Base-by-base conservation (phyloP, 2,329 filamentous ascomycete genomes). In the Trichoderma sp. region DNA sequence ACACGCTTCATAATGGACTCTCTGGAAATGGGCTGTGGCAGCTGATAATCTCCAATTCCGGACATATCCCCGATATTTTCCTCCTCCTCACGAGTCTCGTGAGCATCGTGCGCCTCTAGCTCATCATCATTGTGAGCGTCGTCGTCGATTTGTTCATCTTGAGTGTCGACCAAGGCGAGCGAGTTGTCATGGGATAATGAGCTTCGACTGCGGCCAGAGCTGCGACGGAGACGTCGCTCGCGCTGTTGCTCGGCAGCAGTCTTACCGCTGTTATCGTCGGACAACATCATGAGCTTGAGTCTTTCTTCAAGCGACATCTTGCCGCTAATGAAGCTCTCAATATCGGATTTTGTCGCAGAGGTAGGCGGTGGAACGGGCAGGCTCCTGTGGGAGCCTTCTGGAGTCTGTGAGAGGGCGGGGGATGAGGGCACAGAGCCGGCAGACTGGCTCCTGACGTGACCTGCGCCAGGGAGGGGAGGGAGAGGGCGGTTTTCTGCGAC, bases 1-100 rank as follows among this genome's bases (percentile, higher is more conserved):
- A 97, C 90, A 71, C 95, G 93, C 65, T 92, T 90, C 74, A 98
- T 83, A 73, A 98, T 98, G 0, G 94, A 97, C 77, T 98, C 96
- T 46, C 95, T 89, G 10, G 95, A 97, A 76, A 98, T 97, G 66
- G 91, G 91, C 13, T 91, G 86, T 21, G 89, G 92, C 16, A 91
- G 81, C 72, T 91, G 85, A 73, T 90, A 91, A 69, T 90, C 87
- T 70, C 86, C 83, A 68, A 90, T 79, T 13, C 85, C 81, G 65
- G 86, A 85, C 73, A 90, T 78, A 67, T 91, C 88, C 56, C 86
- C 88, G 54, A 89, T 76, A 2, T 85, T 84, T 66, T 84, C 86
- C 72, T 89, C 87, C 14, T 84, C 81, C 11, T 77, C 77, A 30
- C 83, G 59, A 18, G 32, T 18, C 37, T 39, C 37, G 18, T 16